Percentiles rank a stretch among this genome's conserved stretches.
These are phyloP conservation scores for Candida vaughaniae DNA, from an alignment of 805 yeast species.

Conservation along the genomic window DNA sequence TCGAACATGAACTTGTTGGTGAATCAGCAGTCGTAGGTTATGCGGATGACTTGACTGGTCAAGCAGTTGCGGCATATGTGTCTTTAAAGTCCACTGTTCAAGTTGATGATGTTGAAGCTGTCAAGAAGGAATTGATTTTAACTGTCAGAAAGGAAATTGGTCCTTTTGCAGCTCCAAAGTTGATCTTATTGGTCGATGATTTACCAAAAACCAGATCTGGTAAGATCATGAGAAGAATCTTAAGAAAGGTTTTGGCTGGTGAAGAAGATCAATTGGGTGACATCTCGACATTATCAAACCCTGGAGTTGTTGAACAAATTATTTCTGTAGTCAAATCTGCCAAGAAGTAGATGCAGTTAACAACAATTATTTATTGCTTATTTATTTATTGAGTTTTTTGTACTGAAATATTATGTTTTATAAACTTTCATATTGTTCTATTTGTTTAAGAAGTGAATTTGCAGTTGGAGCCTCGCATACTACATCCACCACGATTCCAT, in stretches of 20 bases:
- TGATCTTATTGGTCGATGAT: slow-evolving; percentile 78
- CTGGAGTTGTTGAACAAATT: slow-evolving; percentile 75
- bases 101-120: slow-evolving; percentile 50
- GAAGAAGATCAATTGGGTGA: slow-evolving; percentile 95
- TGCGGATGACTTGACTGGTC: slow-evolving; percentile 94
- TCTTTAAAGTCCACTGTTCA: slow-evolving; percentile 58
- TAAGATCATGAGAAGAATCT: slow-evolving; percentile 96
- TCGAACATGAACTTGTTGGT: slow-evolving; percentile 75
- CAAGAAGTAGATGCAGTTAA: slow-evolving; percentile 12
- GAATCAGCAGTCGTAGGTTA: slow-evolving; percentile 98
- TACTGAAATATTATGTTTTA: not conserved
- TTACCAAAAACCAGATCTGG: slow-evolving; percentile 98
- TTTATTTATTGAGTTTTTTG: slow-evolving; percentile 1
- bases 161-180: slow-evolving; percentile 94
- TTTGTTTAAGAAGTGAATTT: slow-evolving; percentile 46
- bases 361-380: slow-evolving; percentile 4
- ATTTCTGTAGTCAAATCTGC: slow-evolving; percentile 59
- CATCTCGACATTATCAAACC: slow-evolving; percentile 83
- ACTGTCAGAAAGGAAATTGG: slow-evolving; percentile 93
- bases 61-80: slow-evolving; percentile 95
- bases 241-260: slow-evolving; percentile 88
- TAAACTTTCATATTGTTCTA: slow-evolving; percentile 11
- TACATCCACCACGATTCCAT: slow-evolving; percentile 57
- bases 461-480: slow-evolving; percentile 79
- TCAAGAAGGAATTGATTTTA: slow-evolving; percentile 73